Conservation (phyloP, 2,329 filamentous ascomycete species). For the Eurotiales sp. region DNA sequence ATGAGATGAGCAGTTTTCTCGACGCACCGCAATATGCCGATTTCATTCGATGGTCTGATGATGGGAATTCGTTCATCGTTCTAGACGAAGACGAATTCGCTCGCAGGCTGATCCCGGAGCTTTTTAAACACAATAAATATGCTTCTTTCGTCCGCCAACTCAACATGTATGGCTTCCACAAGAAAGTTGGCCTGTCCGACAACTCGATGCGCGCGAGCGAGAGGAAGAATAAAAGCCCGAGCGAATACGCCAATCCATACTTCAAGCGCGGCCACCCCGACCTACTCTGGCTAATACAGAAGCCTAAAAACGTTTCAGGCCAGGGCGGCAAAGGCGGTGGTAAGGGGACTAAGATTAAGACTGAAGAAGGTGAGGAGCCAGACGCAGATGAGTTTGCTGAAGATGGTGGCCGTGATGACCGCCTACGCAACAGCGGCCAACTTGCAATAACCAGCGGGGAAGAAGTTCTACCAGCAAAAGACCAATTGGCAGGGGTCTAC, state of each 20-base stretch:
- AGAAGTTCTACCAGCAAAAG: conserved; percentile 55
- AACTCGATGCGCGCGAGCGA: conserved; percentile 98
- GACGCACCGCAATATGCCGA: conserved; percentile 92
- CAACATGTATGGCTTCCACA: conserved; percentile 63
- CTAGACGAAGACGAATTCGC: conserved; percentile 90
- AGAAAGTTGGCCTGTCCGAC: conserved; percentile 82
- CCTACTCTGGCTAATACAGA: conserved; percentile 92
- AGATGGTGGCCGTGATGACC: conserved; percentile 35
- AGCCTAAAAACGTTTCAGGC: conserved; percentile 70
- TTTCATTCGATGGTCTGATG: conserved; percentile 93
- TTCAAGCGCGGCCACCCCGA: conserved; percentile 92
- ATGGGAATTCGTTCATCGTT: conserved; percentile 94
- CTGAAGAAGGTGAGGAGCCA: conserved; percentile 58
- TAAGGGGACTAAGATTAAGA: conserved; percentile 39
- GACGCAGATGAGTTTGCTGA: conserved; percentile 59
- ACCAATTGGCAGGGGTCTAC: conserved; percentile 73
- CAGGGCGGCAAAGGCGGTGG: conserved; percentile 49
- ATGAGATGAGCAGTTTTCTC: conserved; percentile 66
- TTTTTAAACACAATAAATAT: conserved; percentile 78
- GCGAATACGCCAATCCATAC: conserved; percentile 96
- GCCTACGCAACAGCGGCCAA: conserved; percentile 33
- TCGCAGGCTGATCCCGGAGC: conserved; percentile 67
- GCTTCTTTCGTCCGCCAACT: conserved; percentile 72
- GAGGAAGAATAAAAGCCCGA: conserved; percentile 94
- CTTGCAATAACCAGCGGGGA: conserved; percentile 38